Evolutionary conservation across 805 yeast genomes (phyloP).

Genomic region (Hanseniaspora pseudoguilliermondii): DNA sequence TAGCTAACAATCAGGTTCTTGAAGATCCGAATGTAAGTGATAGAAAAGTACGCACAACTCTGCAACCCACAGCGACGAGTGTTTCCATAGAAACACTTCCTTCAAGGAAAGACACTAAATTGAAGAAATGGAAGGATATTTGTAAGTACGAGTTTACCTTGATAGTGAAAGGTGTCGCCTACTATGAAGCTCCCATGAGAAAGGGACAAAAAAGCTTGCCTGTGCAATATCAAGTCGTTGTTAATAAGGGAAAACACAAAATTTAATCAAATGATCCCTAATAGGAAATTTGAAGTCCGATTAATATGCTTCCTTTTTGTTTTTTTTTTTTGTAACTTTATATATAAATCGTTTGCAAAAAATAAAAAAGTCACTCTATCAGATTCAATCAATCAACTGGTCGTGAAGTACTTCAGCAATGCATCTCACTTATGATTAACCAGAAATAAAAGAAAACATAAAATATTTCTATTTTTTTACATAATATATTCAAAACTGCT

Average conservation of each 20-base stretch:
- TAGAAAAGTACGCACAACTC: not conserved
- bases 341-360: not conserved
- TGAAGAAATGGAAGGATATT: conserved; percentile 58
- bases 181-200: conserved; percentile 60
- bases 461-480: not conserved
- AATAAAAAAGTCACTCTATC: not conserved
- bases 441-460: not conserved
- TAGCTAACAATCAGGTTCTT: not conserved
- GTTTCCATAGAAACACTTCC: not conserved
- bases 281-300: conserved; percentile 3
- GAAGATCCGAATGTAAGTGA: not conserved
- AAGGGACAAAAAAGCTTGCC: conserved; percentile 42
- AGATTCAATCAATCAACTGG: too few relatives aligned
- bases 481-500: not conserved
- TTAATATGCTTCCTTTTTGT: not conserved
- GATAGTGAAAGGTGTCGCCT: conserved; percentile 68
- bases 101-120: conserved; percentile 13
- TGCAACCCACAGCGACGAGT: not conserved
- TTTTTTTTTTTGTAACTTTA: not conserved
- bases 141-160: conserved; percentile 74
- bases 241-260: conserved; percentile 35
- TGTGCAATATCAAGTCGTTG: conserved; percentile 43
- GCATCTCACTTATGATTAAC: not conserved
- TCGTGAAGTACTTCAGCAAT: too few relatives aligned
- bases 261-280: not conserved